Conservation (phyloP, 176 grass and related monocot genomes). For the Ananas comosus region DNA sequence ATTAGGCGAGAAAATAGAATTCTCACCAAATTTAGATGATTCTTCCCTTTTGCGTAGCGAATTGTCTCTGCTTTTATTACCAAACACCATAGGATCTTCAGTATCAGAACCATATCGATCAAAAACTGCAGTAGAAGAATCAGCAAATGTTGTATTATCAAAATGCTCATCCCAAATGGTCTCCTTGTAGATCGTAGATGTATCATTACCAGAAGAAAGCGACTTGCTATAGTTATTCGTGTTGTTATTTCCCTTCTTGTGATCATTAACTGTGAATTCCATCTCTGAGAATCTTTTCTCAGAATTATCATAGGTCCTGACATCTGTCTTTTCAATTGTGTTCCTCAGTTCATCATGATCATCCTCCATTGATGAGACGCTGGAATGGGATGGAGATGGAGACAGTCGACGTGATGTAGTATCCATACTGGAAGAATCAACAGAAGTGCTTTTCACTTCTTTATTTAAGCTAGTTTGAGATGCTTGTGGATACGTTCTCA, state of each 20-base stretch:
- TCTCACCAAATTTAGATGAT: constrained; percentile 1
- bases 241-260: constrained; percentile 19
- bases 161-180: constrained; percentile 24
- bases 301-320: constrained; percentile 23
- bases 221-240: constrained; percentile 15
- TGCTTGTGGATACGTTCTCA: constrained; percentile 13
- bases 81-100: constrained; percentile 23
- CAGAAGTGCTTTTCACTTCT: constrained; percentile 26
- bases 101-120: constrained; percentile 63
- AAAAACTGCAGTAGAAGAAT: constrained; percentile 38
- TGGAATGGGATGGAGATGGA: constrained; percentile 19
- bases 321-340: constrained; percentile 19
- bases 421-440: constrained; percentile 15
- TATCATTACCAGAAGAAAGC: constrained; percentile 22
- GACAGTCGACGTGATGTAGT: constrained; percentile 17
- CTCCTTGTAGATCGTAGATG: constrained; percentile 18
- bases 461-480: constrained; percentile 17
- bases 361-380: constrained; percentile 15
- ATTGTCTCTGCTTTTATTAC: constrained; percentile 15
- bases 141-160: constrained; percentile 15
- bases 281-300: constrained; percentile 23
- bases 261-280: constrained; percentile 9
- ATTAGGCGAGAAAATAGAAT: constrained; percentile 18
- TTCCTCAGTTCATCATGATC: constrained; percentile 33
- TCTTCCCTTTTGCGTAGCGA: constrained; percentile 41